Percentiles rank a stretch among this genome's conserved stretches.
Evolutionary conservation across 2,329 filamentous ascomycete genomes (phyloP).

Genomic region (Pseudogymnoascus sp.): DNA sequence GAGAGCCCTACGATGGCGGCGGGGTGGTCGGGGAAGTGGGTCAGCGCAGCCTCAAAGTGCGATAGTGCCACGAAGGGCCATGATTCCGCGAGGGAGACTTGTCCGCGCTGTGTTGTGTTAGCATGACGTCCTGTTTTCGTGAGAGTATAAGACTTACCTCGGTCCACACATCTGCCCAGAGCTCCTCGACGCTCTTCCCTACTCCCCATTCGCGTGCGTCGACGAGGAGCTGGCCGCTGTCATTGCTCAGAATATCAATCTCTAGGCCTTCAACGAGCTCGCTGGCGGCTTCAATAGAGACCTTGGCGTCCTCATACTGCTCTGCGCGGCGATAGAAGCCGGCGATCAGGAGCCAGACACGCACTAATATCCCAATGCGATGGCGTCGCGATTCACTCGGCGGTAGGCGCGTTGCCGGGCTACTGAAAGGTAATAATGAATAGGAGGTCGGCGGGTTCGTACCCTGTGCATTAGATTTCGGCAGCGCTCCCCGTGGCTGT

Average conservation of each 20-base stretch:
- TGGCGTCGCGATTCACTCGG: constrained; percentile 46
- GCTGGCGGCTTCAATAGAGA: constrained; percentile 73
- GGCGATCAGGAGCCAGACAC: constrained; percentile 85
- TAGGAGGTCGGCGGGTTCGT: background rate
- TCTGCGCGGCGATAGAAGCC: constrained; percentile 78
- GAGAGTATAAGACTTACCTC: constrained; percentile 51
- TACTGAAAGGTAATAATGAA: background rate
- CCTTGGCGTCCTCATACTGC: constrained; percentile 71
- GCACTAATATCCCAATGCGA: constrained; percentile 53
- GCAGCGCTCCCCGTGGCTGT: background rate
- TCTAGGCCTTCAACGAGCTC: constrained; percentile 69
- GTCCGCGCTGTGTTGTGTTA: constrained; percentile 28
- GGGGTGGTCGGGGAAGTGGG: constrained; percentile 72
- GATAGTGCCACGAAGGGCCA: constrained; percentile 61
- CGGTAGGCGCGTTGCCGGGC: constrained; percentile 38
- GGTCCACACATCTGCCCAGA: constrained; percentile 76
- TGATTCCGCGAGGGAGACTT: constrained; percentile 22
- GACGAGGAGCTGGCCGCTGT: constrained; percentile 55
- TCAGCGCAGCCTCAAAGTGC: constrained; percentile 76
- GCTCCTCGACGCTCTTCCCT: constrained; percentile 71
- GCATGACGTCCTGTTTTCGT: constrained; percentile 13
- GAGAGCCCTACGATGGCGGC: constrained; percentile 75
- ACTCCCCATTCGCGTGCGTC: constrained; percentile 68
- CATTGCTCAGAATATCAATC: constrained; percentile 53
- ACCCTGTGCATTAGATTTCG: background rate